Percentiles rank a stretch among this genome's conserved stretches.
phyloP scores from a whole-genome alignment of 164 flowering plant species.

The Chimonanthus salicifolius region DNA sequence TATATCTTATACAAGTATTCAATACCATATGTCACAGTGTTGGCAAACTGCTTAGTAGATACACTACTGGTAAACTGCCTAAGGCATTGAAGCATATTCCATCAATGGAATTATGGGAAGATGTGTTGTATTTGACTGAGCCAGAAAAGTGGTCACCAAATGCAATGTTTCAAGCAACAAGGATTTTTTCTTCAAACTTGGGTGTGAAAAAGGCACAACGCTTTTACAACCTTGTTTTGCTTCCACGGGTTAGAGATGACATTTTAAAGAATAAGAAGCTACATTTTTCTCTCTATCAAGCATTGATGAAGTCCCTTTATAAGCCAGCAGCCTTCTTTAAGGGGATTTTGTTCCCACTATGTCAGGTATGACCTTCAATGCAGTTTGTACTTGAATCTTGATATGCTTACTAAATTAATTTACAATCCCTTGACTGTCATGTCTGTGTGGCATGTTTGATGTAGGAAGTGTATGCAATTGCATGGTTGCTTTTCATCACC shows the following conservation, averaged over 20 bases:
- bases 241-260: constrained; percentile 84
- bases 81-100: constrained; percentile 85
- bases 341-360: constrained; percentile 84
- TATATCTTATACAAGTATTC: not conserved
- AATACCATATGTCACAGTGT: constrained; percentile 41
- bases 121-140: constrained; percentile 75
- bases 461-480: no score
- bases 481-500: no score
- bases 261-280: constrained; percentile 74
- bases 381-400: not conserved
- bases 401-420: not conserved
- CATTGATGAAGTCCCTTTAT: constrained; percentile 80
- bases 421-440: not conserved
- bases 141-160: constrained; percentile 97
- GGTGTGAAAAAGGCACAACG: constrained; percentile 65
- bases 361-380: constrained; percentile 52
- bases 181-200: constrained; percentile 86
- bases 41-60: constrained; percentile 63
- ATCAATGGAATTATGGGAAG: constrained; percentile 65
- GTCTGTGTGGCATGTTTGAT: no score
- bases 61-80: constrained; percentile 83
- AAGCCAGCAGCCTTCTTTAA: constrained; percentile 90
- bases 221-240: constrained; percentile 79
- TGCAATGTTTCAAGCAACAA: constrained; percentile 89
- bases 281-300: constrained; percentile 77